Conservation (phyloP, 768 basidiomycete species). For the Rhodotorula paludigena region DNA sequence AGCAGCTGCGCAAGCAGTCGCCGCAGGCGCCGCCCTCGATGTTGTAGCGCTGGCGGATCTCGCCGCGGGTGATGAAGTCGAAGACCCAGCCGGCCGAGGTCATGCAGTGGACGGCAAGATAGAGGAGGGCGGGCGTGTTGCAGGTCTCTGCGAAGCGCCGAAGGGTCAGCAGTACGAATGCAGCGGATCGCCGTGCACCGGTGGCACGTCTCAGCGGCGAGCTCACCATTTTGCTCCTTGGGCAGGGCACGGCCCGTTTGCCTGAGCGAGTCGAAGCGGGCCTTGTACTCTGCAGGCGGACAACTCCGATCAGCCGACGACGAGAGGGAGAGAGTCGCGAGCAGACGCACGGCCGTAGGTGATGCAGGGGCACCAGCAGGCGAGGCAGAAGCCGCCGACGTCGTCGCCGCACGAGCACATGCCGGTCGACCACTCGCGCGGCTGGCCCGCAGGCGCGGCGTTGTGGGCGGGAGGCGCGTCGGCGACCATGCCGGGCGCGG, state of each 20-base stretch:
- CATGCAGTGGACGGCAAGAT: neutral
- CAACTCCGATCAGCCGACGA: neutral
- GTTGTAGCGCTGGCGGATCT: constrained; percentile 48
- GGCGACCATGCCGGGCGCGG: neutral
- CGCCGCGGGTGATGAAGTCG: constrained; percentile 14
- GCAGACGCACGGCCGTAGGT: neutral
- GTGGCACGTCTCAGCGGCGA: rapidly evolving
- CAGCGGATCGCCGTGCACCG: too few species aligned
- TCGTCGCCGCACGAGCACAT: constrained; percentile 1
- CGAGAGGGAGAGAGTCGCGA: neutral
- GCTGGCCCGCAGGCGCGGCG: neutral
- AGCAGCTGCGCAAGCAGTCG: constrained; percentile 51
- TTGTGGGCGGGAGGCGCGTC: neutral
- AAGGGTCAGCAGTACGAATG: neutral
- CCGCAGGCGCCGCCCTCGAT: constrained; percentile 52
- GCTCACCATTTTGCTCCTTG: neutral
- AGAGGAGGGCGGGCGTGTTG: neutral
- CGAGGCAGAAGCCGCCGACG: constrained; percentile 5
- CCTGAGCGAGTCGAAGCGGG: constrained; percentile 4
- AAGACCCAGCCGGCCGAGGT: neutral
- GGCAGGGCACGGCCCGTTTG: neutral
- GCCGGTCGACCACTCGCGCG: constrained; percentile 2
- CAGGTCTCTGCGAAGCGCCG: neutral
- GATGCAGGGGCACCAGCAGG: constrained; percentile 11
- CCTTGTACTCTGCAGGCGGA: neutral